Conservation (phyloP, 208 protist genomes). For the Chromosphaera perkinsii region DNA sequence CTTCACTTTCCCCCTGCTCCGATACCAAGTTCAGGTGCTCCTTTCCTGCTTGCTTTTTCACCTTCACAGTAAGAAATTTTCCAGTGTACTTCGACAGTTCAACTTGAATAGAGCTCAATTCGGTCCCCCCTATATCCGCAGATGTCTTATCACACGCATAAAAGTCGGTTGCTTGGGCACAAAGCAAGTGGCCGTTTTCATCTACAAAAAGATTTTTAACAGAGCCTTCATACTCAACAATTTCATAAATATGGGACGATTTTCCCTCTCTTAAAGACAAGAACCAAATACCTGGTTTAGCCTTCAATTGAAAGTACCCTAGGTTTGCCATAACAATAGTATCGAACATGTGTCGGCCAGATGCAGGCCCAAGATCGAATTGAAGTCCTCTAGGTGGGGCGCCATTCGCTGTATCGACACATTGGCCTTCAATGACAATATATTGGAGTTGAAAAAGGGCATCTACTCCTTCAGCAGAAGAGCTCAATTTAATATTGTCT, state of each 20-base stretch:
- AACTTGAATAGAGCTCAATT: too few relatives aligned
- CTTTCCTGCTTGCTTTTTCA: too few relatives aligned
- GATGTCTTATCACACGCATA: too few relatives aligned
- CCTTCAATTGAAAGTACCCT: slow-evolving; percentile 22
- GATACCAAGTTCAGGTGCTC: too few relatives aligned
- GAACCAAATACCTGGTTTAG: slow-evolving; percentile 8
- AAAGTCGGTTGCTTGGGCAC: too few relatives aligned
- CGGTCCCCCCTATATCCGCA: too few relatives aligned
- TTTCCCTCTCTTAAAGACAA: slow-evolving; percentile 1
- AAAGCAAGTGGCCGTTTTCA: too few relatives aligned
- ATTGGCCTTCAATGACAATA: slow-evolving; percentile 10
- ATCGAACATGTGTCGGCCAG: slow-evolving; percentile 1
- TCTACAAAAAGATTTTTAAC: too few relatives aligned
- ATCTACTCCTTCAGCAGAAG: background rate
- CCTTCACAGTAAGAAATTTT: too few relatives aligned
- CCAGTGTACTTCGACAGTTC: too few relatives aligned
- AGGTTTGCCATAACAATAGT: slow-evolving; percentile 17
- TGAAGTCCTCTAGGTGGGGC: slow-evolving; percentile 1
- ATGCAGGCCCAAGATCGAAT: slow-evolving; percentile 4
- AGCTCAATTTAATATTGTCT: slow-evolving; percentile 6
- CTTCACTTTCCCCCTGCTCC: too few relatives aligned
- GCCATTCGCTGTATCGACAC: slow-evolving; percentile 1
- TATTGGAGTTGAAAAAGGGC: background rate
- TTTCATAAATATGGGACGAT: slow-evolving; percentile 4
- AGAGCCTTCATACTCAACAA: too few relatives aligned